phyloP scores from a whole-genome alignment of 2,329 filamentous ascomycete genomes.

The Apiospora hydei region DNA sequence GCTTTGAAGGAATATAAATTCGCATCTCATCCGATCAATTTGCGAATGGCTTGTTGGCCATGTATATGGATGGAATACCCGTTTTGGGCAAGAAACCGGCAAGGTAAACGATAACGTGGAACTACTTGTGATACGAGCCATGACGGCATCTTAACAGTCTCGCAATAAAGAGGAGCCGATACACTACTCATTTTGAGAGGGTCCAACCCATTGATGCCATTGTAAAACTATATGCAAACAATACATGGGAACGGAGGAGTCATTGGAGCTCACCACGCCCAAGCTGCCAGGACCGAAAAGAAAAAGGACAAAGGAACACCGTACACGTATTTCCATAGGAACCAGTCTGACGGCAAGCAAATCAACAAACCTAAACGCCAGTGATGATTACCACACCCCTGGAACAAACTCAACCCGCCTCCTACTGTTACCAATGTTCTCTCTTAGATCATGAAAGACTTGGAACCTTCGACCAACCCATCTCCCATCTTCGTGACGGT shows the following conservation, averaged over 20 bases:
- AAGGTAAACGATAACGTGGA: neutral
- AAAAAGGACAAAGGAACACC: neutral
- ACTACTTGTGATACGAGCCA: neutral
- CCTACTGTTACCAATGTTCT: neutral
- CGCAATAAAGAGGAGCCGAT: neutral
- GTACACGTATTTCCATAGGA: neutral
- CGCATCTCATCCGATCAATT: neutral
- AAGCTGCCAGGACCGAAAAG: neutral
- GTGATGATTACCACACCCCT: neutral
- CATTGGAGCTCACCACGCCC: no score
- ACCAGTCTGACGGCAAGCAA: neutral
- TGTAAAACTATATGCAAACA: neutral
- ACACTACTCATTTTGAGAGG: no score
- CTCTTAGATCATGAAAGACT: constrained; percentile 19
- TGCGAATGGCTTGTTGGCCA: neutral
- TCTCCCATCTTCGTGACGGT: constrained; percentile 18
- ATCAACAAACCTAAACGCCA: constrained; percentile 6
- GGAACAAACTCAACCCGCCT: neutral
- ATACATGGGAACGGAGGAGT: neutral
- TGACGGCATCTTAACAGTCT: neutral
- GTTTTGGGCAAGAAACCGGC: neutral
- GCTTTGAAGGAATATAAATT: neutral
- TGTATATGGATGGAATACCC: neutral
- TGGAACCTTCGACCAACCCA: constrained; percentile 21
- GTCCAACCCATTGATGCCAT: neutral